Percentiles rank a stretch among this genome's conserved stretches.
These are phyloP conservation scores for Colletotrichum camelliae DNA, from an alignment of 2,329 filamentous ascomycete species.

Conservation along the genomic window DNA sequence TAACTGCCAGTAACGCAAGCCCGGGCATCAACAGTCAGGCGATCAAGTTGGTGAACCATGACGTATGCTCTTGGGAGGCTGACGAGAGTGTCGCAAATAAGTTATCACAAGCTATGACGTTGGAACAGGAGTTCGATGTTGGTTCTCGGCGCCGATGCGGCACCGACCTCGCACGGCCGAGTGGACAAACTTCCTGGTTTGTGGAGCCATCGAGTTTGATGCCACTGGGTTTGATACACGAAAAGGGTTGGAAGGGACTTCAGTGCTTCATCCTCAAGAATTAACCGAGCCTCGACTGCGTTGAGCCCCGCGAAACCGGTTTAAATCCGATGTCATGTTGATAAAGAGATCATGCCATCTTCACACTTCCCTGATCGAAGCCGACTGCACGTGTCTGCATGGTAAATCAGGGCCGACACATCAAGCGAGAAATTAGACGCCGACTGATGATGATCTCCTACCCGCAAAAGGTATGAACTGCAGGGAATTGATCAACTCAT, in stretches of 20 bases:
- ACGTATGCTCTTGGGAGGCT: background rate
- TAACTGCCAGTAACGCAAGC: background rate
- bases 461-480: too few relatives aligned
- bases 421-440: too few relatives aligned
- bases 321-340: background rate
- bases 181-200: background rate
- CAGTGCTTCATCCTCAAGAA: rapidly evolving
- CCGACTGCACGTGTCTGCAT: too few relatives aligned
- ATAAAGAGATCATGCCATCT: background rate
- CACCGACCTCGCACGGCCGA: background rate
- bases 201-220: background rate
- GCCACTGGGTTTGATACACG: rapidly evolving
- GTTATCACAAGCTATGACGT: too few relatives aligned
- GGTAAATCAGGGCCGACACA: too few relatives aligned
- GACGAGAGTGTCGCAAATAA: too few relatives aligned
- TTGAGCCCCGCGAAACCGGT: background rate
- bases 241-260: background rate
- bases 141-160: background rate
- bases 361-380: too few relatives aligned
- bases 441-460: too few relatives aligned
- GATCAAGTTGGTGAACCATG: background rate
- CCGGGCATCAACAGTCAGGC: background rate
- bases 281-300: background rate
- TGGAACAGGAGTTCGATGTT: background rate
- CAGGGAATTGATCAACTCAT: too few relatives aligned